Evolutionary conservation across 2,329 filamentous ascomycete species (phyloP), one percentile per base, ranked within the genome.

Genomic region (Chaetomium sp.): DNA sequence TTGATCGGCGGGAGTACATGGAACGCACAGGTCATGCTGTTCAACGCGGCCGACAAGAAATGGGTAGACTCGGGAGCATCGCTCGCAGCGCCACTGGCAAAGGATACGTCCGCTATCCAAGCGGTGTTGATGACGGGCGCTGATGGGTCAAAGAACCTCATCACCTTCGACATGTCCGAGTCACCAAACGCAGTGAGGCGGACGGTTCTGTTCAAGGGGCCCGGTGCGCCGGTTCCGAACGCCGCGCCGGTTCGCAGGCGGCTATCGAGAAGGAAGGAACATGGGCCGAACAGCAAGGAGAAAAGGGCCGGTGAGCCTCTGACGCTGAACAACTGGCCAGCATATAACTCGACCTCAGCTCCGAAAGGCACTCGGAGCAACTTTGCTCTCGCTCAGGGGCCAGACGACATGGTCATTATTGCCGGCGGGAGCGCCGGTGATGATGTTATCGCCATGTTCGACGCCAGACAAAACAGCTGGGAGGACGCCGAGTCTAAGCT

Each of bases 381-480:
- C 55, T 96, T 87, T 72, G 89, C 91, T 0, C 75, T 96, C 19
- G 90, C 93, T 0, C 84, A 89, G 70, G 87, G 86, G 66, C 72
- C 82, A 1, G 78, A 85, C 67, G 91, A 90, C 3, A 78, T 89
- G 68, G 85, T 94, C 1, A 90, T 95, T 16, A 87, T 96, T 66
- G 87, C 89, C n/a, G 91, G 93, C 53, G 93, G 93, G 29, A 87
- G 85, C 70, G 76, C 80, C 70, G 76, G 80, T 6, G 78, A 89
- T 1, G 84, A 90, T 66, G 83, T 90, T 0, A 73, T 98, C 5
- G 86, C 84, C 68, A 86, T 97, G 65, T 98, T 97, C 76, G 83
- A 96, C 72, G 87, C 87, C 53, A 84, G 82, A 12, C 78, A 86
- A 54, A 97, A 97, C 75, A 80, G 82, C 54, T 98, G 94, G 94